Base-by-base conservation (phyloP, 805 yeast species). In the Blastobotrys parvus region DNA sequence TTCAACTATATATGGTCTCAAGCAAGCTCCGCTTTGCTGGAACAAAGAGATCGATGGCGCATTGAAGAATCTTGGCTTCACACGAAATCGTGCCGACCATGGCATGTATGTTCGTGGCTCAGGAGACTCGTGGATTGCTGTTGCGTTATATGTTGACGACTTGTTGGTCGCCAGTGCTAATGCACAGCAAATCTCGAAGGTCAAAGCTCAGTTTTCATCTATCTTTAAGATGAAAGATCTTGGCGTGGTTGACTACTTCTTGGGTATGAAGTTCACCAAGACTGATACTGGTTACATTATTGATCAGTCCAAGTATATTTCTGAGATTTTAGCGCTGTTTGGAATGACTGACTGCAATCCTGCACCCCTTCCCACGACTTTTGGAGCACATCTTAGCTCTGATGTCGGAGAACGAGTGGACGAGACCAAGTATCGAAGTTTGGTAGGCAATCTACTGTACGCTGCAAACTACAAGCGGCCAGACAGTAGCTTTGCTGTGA, bases 1-100 rank as follows among this genome's bases (percentile, higher is more conserved):
- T n/a, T n/a, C n/a, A n/a, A n/a, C n/a, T n/a, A n/a, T 33, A 8
- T 33, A 17, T 33, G 36, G 36, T 6, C n/a, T 33, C 23, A 33
- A 18, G n/a, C 36, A 33, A 32, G n/a, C n/a, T n/a, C n/a, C n/a
- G n/a, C n/a, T n/a, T n/a, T n/a, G n/a, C n/a, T n/a, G n/a, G n/a
- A n/a, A n/a, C 19, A 4, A n/a, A 8, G 19, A n/a, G 35, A 32
- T n/a, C 15, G 10, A 32, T 20, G 35, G 19, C 15, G 15, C 20
- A 13, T 32, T 16, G 35, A 32, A 3, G 18, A 32, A 15, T 32
- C 7, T 8, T 25, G 29, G 29, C 10, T 25, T 25, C 29, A 7
- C 7, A 25, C 7, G 29, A 25, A 25, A 25, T 11, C 10, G 11
- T 8, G 29, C 29, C 11, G 29, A 25, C 29, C 29, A 25, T 25